Conservation (phyloP, 108 stramenopile species). For the Pseudonitzschia delicatissima region DNA sequence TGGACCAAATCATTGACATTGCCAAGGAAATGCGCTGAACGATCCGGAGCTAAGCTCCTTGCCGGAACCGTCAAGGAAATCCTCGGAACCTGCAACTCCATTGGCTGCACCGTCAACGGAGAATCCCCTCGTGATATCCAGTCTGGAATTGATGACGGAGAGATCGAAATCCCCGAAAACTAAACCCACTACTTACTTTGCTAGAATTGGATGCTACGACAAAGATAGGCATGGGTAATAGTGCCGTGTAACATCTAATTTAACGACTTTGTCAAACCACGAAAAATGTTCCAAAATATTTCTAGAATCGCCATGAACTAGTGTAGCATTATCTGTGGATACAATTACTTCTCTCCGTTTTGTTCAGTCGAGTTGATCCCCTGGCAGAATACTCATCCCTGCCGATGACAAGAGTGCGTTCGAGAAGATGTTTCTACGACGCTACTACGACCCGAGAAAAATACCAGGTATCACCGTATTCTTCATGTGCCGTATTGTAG, state of each 20-base stretch:
- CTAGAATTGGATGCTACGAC: not conserved
- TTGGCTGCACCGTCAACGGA: constrained; percentile 99
- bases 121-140: constrained; percentile 95
- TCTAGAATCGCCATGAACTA: too few relatives aligned
- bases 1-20: constrained; percentile 98
- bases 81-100: constrained; percentile 97
- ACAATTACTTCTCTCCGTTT: too few relatives aligned
- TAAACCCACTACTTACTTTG: constrained; percentile 41
- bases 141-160: constrained; percentile 87
- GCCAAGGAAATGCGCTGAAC: constrained; percentile 96
- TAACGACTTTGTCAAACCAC: too few relatives aligned
- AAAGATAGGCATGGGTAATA: not conserved
- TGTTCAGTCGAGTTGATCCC: too few relatives aligned
- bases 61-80: constrained; percentile 98
- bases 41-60: constrained; percentile 94
- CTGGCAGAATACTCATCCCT: too few relatives aligned
- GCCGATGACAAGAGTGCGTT: too few relatives aligned
- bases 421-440: too few relatives aligned
- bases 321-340: too few relatives aligned
- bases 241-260: not conserved
- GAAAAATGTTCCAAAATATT: too few relatives aligned
- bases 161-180: constrained; percentile 90
- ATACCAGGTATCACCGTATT: too few relatives aligned
- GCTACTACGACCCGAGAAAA: too few relatives aligned
- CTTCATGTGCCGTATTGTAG: too few relatives aligned